Percentiles rank a stretch among this genome's conserved stretches.
Conservation (phyloP, 2,329 filamentous ascomycete genomes). For the Sporothrix curviconia region DNA sequence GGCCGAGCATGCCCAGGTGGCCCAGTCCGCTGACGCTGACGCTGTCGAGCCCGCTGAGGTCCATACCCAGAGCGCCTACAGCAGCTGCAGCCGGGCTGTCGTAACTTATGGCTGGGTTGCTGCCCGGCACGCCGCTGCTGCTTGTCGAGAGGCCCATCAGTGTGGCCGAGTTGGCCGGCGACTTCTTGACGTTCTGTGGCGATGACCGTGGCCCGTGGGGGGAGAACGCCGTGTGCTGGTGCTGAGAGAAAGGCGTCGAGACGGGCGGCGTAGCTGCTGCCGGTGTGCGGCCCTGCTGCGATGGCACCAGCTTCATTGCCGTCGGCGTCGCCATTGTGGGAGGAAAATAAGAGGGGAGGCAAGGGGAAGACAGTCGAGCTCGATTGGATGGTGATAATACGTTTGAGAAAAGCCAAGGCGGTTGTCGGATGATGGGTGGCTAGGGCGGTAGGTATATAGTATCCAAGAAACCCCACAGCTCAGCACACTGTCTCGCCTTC, state of each 20-base stretch:
- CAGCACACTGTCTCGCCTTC: not conserved
- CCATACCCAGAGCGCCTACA: conserved; percentile 49
- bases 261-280: conserved; percentile 57
- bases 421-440: not conserved
- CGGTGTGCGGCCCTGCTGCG: conserved; percentile 45
- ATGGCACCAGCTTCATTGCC: conserved; percentile 42
- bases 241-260: conserved; percentile 55
- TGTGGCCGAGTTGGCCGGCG: conserved; percentile 47
- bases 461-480: not conserved
- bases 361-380: not conserved
- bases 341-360: not conserved
- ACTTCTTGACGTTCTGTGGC: conserved; percentile 59
- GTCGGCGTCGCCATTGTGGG: conserved; percentile 44
- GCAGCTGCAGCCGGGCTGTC: conserved; percentile 60
- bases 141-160: conserved; percentile 40
- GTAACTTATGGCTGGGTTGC: conserved; percentile 47
- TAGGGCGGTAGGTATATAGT: not conserved
- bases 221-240: conserved; percentile 49
- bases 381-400: not conserved
- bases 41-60: conserved; percentile 44
- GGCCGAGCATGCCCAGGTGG: conserved; percentile 34
- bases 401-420: not conserved
- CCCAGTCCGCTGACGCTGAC: conserved; percentile 44
- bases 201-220: conserved; percentile 53
- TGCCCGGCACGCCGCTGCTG: conserved; percentile 12